Conservation (phyloP, 805 yeast genomes). For the Nakazawaea peltata region DNA sequence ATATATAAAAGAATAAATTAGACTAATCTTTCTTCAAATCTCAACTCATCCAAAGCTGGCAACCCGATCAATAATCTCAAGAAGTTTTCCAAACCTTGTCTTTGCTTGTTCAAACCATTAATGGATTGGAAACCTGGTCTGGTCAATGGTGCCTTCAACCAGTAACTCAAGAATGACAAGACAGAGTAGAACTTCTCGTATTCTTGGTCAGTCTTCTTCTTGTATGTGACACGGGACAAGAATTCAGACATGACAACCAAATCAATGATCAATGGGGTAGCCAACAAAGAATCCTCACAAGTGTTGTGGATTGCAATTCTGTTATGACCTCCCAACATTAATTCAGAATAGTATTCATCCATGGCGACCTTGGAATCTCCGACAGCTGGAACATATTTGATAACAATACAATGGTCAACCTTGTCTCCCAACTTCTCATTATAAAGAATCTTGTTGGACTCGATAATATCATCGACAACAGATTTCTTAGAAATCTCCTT, state of each 20-base stretch:
- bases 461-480: conserved; percentile 91
- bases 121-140: conserved; percentile 87
- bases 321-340: conserved; percentile 97
- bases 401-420: conserved; percentile 92
- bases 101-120: conserved; percentile 92
- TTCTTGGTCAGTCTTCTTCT: conserved; percentile 29
- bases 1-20: conserved; percentile 10
- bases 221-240: conserved; percentile 78
- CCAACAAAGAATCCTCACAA: conserved; percentile 92
- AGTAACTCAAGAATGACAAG: conserved; percentile 79
- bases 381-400: conserved; percentile 89
- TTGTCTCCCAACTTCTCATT: conserved; percentile 68
- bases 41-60: conserved; percentile 83
- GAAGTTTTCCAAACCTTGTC: conserved; percentile 86
- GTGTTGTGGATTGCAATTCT: conserved; percentile 91
- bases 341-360: conserved; percentile 96
- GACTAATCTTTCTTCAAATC: conserved; percentile 83
- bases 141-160: conserved; percentile 95
- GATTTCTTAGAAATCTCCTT: conserved; percentile 91
- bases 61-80: conserved; percentile 85
- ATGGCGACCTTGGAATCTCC: conserved; percentile 96
- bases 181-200: conserved; percentile 76
- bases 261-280: conserved; percentile 91
- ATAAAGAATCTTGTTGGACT: conserved; percentile 76
- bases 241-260: conserved; percentile 86